phyloP scores from a whole-genome alignment of 495 filamentous ascomycete species.

The Tricharina praecox region DNA sequence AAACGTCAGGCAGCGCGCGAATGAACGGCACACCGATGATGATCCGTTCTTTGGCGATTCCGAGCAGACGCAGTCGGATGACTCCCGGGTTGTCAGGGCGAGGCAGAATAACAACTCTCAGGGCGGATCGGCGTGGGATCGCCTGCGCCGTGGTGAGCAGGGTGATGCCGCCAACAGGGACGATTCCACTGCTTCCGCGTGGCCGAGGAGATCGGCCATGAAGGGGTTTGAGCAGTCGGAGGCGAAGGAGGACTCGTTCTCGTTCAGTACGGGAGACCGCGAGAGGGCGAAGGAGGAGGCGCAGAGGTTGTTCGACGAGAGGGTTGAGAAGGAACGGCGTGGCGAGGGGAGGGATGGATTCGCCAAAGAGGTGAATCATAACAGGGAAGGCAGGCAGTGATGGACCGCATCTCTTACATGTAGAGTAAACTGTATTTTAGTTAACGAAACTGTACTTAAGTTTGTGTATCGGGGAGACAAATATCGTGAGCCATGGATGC shows the following conservation, averaged over 20 bases:
- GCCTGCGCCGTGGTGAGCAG: conserved; percentile 13
- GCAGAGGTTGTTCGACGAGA: conserved; percentile 38
- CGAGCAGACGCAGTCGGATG: not conserved
- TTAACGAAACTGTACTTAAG: too few species aligned
- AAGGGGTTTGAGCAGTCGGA: conserved; percentile 5
- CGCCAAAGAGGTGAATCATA: too few species aligned
- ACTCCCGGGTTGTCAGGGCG: not conserved
- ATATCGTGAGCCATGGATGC: too few species aligned
- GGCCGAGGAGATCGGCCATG: not conserved
- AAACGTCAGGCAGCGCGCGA: not conserved
- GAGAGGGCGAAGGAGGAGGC: conserved; percentile 32
- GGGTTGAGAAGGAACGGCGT: conserved; percentile 33
- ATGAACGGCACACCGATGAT: not conserved
- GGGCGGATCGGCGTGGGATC: conserved; percentile 15
- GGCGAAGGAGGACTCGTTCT: conserved; percentile 32
- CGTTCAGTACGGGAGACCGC: conserved; percentile 29
- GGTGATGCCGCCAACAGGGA: not conserved
- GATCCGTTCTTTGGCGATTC: not conserved
- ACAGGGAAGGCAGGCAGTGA: too few species aligned
- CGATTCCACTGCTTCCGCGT: not conserved
- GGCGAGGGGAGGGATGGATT: conserved; percentile 21
- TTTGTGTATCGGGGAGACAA: too few species aligned
- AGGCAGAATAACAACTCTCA: too few species aligned
- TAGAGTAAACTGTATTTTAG: too few species aligned
- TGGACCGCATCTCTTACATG: too few species aligned